phyloP scores from a whole-genome alignment of 208 protist genomes.

The Acanthamoeba divionensis region DNA sequence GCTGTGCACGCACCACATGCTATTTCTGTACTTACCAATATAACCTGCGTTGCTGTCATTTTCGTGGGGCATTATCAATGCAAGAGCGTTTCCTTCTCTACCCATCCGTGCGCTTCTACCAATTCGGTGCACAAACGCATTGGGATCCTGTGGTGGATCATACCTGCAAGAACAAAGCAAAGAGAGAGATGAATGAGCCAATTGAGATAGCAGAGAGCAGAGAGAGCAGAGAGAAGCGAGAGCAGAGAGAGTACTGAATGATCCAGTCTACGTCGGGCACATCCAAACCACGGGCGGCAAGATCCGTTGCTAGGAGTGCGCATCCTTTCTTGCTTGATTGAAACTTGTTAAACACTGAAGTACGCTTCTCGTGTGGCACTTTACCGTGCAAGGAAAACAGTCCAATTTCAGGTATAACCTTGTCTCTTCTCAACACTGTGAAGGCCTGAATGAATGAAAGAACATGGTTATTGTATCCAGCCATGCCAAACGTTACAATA shows the following conservation, averaged over 20 bases:
- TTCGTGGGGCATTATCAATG: conserved; percentile 74
- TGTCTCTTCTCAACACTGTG: neutral
- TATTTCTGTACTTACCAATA: conserved; percentile 30
- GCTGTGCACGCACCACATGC: neutral
- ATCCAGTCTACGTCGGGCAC: conserved; percentile 88
- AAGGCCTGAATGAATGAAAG: neutral
- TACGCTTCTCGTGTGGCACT: conserved; percentile 67
- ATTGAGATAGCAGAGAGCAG: neutral
- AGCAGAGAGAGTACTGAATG: conserved; percentile 70
- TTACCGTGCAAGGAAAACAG: conserved; percentile 81
- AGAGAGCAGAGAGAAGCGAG: neutral
- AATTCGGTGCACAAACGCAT: conserved; percentile 86
- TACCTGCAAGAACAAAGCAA: neutral
- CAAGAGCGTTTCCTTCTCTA: conserved; percentile 68
- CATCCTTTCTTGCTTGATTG: neutral
- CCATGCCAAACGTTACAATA: neutral
- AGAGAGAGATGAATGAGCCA: neutral
- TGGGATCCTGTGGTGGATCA: conserved; percentile 70
- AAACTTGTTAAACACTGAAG: neutral
- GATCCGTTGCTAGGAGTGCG: conserved; percentile 84
- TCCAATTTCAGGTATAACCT: neutral
- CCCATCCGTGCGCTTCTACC: conserved; percentile 83
- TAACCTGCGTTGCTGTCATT: conserved; percentile 55
- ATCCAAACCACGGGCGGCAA: conserved; percentile 86
- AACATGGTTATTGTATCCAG: neutral